Evolutionary conservation across 768 basidiomycete genomes (phyloP).

Genomic region (Royoungia palumana): DNA sequence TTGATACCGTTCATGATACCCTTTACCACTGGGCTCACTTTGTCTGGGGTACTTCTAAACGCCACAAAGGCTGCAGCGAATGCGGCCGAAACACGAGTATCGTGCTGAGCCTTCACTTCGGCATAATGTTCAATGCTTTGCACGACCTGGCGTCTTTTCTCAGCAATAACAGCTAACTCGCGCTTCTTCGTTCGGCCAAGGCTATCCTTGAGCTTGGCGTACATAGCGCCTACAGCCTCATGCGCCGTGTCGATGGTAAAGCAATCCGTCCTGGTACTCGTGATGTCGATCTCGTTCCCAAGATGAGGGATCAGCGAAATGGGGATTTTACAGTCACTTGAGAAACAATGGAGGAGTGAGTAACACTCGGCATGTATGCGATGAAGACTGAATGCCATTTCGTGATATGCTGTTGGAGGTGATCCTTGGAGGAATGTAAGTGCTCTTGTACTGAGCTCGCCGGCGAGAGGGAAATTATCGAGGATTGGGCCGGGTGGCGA

Average conservation of each 20-base stretch:
- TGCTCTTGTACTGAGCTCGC: conserved; percentile 65
- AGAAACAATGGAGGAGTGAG: conserved; percentile 77
- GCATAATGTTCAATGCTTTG: conserved; percentile 74
- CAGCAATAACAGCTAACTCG: conserved; percentile 67
- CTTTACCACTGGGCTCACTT: conserved; percentile 94
- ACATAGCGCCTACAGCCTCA: conserved; percentile 65
- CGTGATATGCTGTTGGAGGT: conserved; percentile 80
- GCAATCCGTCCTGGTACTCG: conserved; percentile 55
- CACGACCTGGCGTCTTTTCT: conserved; percentile 68
- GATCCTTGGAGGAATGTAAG: conserved; percentile 70
- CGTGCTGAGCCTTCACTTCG: conserved; percentile 80
- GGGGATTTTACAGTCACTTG: conserved; percentile 83
- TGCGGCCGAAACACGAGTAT: conserved; percentile 82
- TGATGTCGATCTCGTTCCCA: conserved; percentile 73
- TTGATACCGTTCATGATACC: conserved; percentile 98
- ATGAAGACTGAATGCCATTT: conserved; percentile 79
- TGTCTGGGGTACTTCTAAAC: conserved; percentile 80
- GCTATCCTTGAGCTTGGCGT: conserved; percentile 67
- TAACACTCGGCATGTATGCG: conserved; percentile 80
- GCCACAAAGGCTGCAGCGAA: conserved; percentile 91
- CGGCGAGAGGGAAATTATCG: conserved; percentile 56
- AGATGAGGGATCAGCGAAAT: conserved; percentile 75
- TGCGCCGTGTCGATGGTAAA: conserved; percentile 83
- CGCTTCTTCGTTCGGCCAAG: conserved; percentile 77
- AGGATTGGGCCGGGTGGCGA: conserved; percentile 42